Evolutionary conservation across 2,329 filamentous ascomycete genomes (phyloP).

Genomic region (Pestalotiopsis fici): DNA sequence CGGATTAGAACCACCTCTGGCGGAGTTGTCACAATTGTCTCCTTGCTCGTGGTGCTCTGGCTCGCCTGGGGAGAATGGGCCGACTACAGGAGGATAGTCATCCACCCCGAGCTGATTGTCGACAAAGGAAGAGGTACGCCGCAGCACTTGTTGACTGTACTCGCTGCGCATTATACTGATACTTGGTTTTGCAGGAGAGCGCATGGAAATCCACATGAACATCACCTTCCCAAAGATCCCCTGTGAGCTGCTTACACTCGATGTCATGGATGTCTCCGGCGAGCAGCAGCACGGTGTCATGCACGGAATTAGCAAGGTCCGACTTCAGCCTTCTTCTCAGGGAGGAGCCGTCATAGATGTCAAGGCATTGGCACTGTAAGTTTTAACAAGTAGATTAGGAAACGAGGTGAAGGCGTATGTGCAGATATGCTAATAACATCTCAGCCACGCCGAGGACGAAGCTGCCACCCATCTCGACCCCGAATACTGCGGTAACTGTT

Average conservation of each 20-base stretch:
- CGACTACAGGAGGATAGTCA: conserved; percentile 83
- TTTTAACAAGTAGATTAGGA: conserved; percentile 16
- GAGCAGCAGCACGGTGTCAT: conserved; percentile 94
- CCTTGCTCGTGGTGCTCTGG: conserved; percentile 84
- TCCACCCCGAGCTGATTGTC: conserved; percentile 91
- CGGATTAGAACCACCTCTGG: conserved; percentile 93
- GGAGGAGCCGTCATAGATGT: conserved; percentile 76
- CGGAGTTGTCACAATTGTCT: conserved; percentile 90
- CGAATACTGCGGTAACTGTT: conserved; percentile 90
- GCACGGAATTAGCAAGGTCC: conserved; percentile 90
- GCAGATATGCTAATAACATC: background rate
- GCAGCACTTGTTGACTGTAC: background rate
- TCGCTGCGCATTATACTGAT: conserved; percentile 18
- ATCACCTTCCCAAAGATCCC: conserved; percentile 92
- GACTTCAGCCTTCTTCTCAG: conserved; percentile 70
- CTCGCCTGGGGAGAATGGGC: conserved; percentile 94
- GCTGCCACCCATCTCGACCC: conserved; percentile 80
- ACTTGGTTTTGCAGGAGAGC: conserved; percentile 65
- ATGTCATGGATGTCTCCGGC: conserved; percentile 98
- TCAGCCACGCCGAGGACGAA: conserved; percentile 67
- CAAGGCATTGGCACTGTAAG: conserved; percentile 68
- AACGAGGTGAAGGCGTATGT: background rate
- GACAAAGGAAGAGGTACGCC: conserved; percentile 87
- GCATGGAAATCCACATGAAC: conserved; percentile 99
- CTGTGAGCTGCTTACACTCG: conserved; percentile 92